A percentile compares a stretch with the other conserved stretches of the same genome.
phyloP scores from a whole-genome alignment of 78 protist species.

The Dictyostelium purpureum region DNA sequence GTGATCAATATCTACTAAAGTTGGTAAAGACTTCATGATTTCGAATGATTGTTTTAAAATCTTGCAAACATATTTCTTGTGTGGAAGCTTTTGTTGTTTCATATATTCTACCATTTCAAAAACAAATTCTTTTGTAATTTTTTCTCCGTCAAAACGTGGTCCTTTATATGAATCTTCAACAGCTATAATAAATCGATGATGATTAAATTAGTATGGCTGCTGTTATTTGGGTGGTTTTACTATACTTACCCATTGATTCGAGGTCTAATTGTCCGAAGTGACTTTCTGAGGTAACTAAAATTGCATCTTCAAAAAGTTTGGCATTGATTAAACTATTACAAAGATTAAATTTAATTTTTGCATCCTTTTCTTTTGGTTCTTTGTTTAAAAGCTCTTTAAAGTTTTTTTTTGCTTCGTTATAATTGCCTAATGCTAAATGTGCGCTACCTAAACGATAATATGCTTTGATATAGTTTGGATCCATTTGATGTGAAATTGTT shows the following conservation, averaged over 20 bases:
- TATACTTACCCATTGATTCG: conserved; percentile 56
- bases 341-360: conserved; percentile 79
- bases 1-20: conserved; percentile 81
- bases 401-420: conserved; percentile 87
- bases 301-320: conserved; percentile 90
- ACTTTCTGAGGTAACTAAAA: conserved; percentile 55
- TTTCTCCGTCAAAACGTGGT: conserved; percentile 79
- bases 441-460: conserved; percentile 94
- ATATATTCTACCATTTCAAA: conserved; percentile 69
- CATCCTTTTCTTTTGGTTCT: conserved; percentile 81
- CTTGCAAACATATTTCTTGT: conserved; percentile 54
- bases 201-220: not conserved
- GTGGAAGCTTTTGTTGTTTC: conserved; percentile 76
- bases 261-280: conserved; percentile 25
- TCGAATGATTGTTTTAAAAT: conserved; percentile 74
- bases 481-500: conserved; percentile 80
- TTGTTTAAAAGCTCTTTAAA: conserved; percentile 73
- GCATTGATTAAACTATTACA: conserved; percentile 82
- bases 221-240: not conserved
- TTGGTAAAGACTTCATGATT: conserved; percentile 59
- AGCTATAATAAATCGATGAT: not conserved
- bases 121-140: conserved; percentile 86
- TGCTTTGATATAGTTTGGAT: conserved; percentile 88
- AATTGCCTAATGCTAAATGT: conserved; percentile 88
- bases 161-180: conserved; percentile 85